Percentiles rank a stretch among this genome's conserved stretches.
Conservation (phyloP, 192 early-diverging fungal species). For the Dissophora globulifera region DNA sequence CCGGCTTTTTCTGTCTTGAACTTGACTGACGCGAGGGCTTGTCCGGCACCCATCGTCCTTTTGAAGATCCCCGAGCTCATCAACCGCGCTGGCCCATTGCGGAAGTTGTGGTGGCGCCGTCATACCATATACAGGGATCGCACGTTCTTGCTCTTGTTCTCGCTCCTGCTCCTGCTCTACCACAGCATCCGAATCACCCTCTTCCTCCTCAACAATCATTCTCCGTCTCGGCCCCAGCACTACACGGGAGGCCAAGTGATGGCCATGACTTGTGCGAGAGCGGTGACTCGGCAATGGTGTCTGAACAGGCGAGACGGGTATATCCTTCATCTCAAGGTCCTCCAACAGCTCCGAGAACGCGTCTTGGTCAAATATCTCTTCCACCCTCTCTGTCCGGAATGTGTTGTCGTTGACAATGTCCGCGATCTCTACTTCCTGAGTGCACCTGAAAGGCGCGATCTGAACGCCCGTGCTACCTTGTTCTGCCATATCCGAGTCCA, state of each 20-base stretch:
- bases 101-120: too few species aligned
- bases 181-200: background rate
- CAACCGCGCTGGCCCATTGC: too few species aligned
- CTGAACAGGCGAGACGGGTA: constrained; percentile 5
- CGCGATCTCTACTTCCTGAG: background rate
- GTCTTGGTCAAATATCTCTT: constrained; percentile 16
- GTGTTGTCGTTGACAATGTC: background rate
- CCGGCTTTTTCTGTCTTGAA: background rate
- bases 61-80: too few species aligned
- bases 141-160: background rate
- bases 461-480: too few species aligned
- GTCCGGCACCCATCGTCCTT: too few species aligned
- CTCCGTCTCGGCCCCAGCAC: background rate
- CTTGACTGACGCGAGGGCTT: background rate
- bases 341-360: constrained; percentile 8
- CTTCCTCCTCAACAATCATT: constrained; percentile 24
- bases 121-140: too few species aligned
- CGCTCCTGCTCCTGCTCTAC: background rate
- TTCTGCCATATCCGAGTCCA: background rate
- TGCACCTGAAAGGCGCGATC: background rate
- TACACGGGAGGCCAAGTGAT: too few species aligned
- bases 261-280: background rate
- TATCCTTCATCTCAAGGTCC: constrained; percentile 19
- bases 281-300: background rate
- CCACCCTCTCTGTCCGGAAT: background rate